These are phyloP conservation scores for Populus tomentosa DNA, from an alignment of 441 rosid genomes.

Conservation along the genomic window DNA sequence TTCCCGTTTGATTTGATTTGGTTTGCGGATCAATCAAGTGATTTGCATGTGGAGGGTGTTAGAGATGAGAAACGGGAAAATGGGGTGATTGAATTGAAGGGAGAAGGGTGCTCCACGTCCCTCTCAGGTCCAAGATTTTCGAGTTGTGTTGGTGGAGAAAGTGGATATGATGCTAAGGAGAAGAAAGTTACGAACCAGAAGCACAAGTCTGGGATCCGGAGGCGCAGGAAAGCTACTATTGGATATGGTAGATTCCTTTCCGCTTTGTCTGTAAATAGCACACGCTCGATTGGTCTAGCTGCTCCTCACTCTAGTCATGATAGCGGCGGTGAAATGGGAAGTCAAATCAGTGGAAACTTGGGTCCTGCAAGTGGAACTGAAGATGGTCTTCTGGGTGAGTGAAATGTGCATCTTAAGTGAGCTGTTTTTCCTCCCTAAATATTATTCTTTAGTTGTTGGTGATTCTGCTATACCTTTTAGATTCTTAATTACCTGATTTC, in stretches of 20 bases:
- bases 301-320: constrained; percentile 17
- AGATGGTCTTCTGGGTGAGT: constrained; percentile 36
- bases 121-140: constrained; percentile 21
- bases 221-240: constrained; percentile 40
- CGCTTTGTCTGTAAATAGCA: constrained; percentile 8
- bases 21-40: constrained; percentile 9
- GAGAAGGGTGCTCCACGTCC: constrained; percentile 26
- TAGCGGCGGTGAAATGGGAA: constrained; percentile 18
- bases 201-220: constrained; percentile 36
- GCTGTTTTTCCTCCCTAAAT: not conserved
- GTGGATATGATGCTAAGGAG: constrained; percentile 33
- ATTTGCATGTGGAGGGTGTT: constrained; percentile 14
- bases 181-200: constrained; percentile 46
- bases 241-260: constrained; percentile 31
- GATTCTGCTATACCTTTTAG: not conserved
- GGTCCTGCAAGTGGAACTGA: constrained; percentile 25
- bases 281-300: constrained; percentile 20
- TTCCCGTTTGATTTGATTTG: constrained; percentile 51
- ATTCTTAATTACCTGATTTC: not conserved
- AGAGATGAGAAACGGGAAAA: constrained; percentile 17
- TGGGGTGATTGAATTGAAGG: constrained; percentile 24
- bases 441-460: not conserved
- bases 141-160: constrained; percentile 20
- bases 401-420: not conserved
- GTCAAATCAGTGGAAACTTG: constrained; percentile 22